These are phyloP conservation scores for Benincasa hispida DNA, from an alignment of 306 rosid genomes.

Conservation along the genomic window DNA sequence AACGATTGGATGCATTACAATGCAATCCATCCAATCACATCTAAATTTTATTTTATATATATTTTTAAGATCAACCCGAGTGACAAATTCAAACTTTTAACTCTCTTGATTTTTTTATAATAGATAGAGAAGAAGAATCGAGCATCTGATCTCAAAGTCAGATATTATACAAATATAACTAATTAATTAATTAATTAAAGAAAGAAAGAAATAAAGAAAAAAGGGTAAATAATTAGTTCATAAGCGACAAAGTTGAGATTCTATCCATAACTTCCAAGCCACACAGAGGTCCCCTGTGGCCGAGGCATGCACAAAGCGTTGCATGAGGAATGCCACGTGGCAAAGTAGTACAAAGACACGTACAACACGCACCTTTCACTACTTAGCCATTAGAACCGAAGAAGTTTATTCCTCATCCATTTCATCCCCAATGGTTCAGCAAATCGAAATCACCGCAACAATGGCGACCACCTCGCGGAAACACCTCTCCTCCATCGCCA, in stretches of 20 bases:
- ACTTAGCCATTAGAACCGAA: neutral
- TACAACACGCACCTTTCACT: neutral
- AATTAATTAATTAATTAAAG: too few species aligned
- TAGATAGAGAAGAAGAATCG: too few species aligned
- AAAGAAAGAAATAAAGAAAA: too few species aligned
- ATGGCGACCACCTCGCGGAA: constrained; percentile 14
- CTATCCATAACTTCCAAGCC: neutral
- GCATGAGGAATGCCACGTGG: constrained; percentile 4
- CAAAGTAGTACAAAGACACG: neutral
- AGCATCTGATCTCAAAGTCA: too few species aligned
- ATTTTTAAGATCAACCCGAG: too few species aligned
- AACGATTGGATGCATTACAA: too few species aligned
- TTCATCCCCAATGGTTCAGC: neutral
- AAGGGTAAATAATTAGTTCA: neutral
- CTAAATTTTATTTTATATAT: too few species aligned
- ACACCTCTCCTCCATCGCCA: constrained; percentile 31
- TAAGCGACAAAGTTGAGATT: neutral
- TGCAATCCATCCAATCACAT: too few species aligned
- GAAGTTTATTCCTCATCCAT: neutral
- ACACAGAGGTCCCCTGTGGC: neutral
- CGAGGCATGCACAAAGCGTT: constrained; percentile 1
- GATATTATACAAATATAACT: too few species aligned
- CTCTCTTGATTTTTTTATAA: too few species aligned
- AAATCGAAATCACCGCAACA: neutral
- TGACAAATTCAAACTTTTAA: too few species aligned